Evolutionary conservation across 331 rosid genomes (phyloP).

Genomic region (Quercus tomentella): DNA sequence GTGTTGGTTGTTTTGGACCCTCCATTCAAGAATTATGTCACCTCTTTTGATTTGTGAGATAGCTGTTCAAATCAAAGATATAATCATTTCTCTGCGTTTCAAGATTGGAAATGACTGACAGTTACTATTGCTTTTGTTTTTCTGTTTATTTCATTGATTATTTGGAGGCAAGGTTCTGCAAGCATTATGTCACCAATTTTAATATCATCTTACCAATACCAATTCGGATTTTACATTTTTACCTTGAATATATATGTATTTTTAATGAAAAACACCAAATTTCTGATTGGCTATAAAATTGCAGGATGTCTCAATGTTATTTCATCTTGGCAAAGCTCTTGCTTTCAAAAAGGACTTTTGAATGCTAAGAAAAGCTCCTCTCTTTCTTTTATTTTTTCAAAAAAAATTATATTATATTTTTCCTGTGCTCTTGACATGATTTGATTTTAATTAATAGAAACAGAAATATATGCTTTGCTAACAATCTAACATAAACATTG

Average conservation of each 20-base stretch:
- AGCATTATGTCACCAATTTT: no score
- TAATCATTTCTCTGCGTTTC: background rate
- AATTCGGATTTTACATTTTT: no score
- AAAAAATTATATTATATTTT: no score
- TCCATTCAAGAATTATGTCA: constrained; percentile 1
- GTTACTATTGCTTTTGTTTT: background rate
- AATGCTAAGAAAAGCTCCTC: constrained; percentile 2
- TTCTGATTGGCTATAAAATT: background rate
- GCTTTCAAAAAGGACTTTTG: constrained; percentile 21
- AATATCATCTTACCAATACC: no score
- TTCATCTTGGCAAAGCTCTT: constrained; percentile 8
- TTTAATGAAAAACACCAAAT: no score
- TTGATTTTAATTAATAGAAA: no score
- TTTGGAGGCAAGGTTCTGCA: background rate
- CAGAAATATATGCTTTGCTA: no score
- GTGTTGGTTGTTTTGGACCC: constrained; percentile 9
- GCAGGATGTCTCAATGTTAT: background rate
- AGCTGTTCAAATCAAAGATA: background rate
- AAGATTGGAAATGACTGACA: constrained; percentile 27
- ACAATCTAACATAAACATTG: no score
- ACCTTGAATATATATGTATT: background rate
- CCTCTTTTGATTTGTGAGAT: constrained; percentile 2
- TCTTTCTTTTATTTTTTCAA: no score
- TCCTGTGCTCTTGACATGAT: no score
- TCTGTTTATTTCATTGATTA: background rate